These are phyloP conservation scores for Podospora tetraspora DNA, from an alignment of 495 filamentous ascomycete genomes.

Conservation along the genomic window DNA sequence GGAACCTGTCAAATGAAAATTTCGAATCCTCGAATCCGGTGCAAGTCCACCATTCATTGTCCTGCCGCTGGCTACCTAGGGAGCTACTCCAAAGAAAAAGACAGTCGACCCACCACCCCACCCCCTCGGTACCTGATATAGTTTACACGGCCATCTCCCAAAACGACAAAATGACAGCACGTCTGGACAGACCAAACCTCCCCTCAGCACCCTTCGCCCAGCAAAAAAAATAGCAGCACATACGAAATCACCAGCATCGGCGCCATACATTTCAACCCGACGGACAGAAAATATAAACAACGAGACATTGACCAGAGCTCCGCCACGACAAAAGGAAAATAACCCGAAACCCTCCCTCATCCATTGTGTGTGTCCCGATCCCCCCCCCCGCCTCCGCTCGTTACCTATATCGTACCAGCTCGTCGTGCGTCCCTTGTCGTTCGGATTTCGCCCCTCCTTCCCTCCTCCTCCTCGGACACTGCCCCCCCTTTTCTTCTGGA, in stretches of 20 bases:
- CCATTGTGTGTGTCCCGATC: not conserved
- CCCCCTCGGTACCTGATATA: not conserved
- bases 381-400: not conserved
- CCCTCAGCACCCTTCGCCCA: too few species aligned
- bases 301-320: not conserved
- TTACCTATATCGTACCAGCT: not conserved
- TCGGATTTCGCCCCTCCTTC: too few species aligned
- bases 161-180: too few species aligned
- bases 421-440: not conserved
- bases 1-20: not conserved
- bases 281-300: not conserved
- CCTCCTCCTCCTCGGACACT: not conserved
- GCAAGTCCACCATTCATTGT: not conserved
- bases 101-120: not conserved
- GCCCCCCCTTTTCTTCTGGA: not conserved
- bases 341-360: not conserved
- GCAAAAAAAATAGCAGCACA: too few species aligned
- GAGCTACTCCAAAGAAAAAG: not conserved
- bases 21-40: not conserved
- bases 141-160: not conserved
- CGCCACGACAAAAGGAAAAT: not conserved
- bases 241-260: not conserved
- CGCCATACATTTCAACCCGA: not conserved
- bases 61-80: not conserved
- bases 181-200: too few species aligned